Evolutionary conservation across 2,329 filamentous ascomycete genomes (phyloP).

Genomic region (Zasmidium angulare): DNA sequence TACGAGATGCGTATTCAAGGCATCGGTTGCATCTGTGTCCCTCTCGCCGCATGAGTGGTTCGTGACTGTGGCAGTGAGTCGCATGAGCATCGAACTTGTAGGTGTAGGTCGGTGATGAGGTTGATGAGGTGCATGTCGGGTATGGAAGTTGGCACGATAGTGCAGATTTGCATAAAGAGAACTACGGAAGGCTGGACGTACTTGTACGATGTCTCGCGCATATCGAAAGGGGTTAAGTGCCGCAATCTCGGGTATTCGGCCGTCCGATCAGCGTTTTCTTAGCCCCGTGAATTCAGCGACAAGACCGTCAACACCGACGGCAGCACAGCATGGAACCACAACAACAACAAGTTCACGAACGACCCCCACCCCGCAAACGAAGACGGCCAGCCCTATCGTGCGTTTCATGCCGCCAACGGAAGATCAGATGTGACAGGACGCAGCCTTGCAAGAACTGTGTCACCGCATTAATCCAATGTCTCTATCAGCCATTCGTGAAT

Average conservation of each 20-base stretch:
- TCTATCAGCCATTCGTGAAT: not conserved
- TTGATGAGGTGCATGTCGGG: too few species aligned
- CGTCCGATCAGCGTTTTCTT: not conserved
- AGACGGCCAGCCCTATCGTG: not conserved
- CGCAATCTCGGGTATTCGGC: not conserved
- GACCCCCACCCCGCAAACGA: not conserved
- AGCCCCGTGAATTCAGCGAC: not conserved
- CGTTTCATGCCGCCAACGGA: not conserved
- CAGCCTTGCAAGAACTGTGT: not conserved
- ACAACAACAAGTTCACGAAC: not conserved
- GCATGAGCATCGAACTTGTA: too few species aligned
- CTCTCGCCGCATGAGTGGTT: too few species aligned
- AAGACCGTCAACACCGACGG: not conserved
- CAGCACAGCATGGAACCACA: not conserved
- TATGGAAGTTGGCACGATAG: too few species aligned
- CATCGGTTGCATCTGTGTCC: too few species aligned
- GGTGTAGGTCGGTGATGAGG: too few species aligned
- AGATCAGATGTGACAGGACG: not conserved
- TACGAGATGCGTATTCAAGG: too few species aligned
- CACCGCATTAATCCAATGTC: not conserved
- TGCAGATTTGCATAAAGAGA: not conserved
- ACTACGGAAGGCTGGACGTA: not conserved
- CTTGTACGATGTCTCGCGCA: not conserved
- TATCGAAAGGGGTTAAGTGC: not conserved
- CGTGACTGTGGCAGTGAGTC: too few species aligned